Percentiles rank a stretch among this genome's conserved stretches.
phyloP scores from a whole-genome alignment of 2,329 filamentous ascomycete species.

The Colletotrichum noveboracense region DNA sequence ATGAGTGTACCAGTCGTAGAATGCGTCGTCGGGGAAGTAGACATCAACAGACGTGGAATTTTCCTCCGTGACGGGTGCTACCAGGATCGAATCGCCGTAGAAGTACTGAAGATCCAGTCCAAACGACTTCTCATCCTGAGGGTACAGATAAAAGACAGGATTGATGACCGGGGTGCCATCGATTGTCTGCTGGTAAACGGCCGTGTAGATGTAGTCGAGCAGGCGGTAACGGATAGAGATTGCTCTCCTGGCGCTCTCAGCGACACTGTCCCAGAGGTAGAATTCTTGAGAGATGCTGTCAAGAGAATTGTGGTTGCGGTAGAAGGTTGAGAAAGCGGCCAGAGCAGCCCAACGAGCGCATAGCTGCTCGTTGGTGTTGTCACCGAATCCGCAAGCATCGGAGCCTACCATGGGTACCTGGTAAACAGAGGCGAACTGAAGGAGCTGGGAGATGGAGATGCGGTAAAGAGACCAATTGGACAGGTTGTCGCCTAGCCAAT shows the following conservation, averaged over 20 bases:
- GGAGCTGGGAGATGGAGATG: slow-evolving; percentile 17
- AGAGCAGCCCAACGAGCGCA: slow-evolving; percentile 74
- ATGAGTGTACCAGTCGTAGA: slow-evolving; percentile 60
- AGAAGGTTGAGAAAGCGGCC: slow-evolving; percentile 75
- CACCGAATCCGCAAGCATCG: slow-evolving; percentile 80
- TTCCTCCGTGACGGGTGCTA: slow-evolving; percentile 53
- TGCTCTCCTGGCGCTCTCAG: slow-evolving; percentile 68
- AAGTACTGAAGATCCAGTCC: slow-evolving; percentile 56
- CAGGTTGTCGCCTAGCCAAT: slow-evolving; percentile 67
- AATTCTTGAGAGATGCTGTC: slow-evolving; percentile 63
- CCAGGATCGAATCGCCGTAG: slow-evolving; percentile 52
- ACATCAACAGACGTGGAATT: slow-evolving; percentile 47
- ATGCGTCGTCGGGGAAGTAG: slow-evolving; percentile 56
- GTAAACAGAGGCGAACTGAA: slow-evolving; percentile 56
- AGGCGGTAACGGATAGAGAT: slow-evolving; percentile 77
- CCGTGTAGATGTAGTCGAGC: slow-evolving; percentile 85
- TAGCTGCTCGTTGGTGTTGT: slow-evolving; percentile 65
- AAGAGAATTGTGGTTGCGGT: slow-evolving; percentile 69
- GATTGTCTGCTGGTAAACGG: slow-evolving; percentile 63
- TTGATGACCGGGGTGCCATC: slow-evolving; percentile 70
- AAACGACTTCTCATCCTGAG: slow-evolving; percentile 49
- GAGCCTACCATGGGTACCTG: slow-evolving; percentile 72
- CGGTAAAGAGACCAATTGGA: slow-evolving; percentile 62
- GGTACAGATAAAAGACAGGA: slow-evolving; percentile 77
- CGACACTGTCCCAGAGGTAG: slow-evolving; percentile 70